Conservation (phyloP, 345 rosid species). For the Eucalyptus regnans region DNA sequence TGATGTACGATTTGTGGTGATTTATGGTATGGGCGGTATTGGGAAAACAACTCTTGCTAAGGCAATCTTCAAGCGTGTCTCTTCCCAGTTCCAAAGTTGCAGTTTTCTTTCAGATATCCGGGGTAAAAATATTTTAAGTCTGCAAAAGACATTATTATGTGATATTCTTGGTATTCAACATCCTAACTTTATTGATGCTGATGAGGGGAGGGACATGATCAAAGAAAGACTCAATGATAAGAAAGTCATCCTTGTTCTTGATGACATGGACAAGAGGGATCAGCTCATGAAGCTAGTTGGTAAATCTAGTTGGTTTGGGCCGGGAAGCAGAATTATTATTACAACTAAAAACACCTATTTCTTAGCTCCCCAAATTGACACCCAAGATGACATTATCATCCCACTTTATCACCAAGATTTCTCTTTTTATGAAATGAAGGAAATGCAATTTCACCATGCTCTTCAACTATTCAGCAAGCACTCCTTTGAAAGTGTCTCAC, state of each 20-base stretch:
- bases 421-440: not conserved
- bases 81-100: not conserved
- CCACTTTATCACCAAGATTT: not conserved
- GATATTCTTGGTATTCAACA: not conserved
- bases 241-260: not conserved
- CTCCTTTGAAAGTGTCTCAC: not conserved
- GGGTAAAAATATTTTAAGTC: accelerated
- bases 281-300: not conserved
- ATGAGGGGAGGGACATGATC: accelerated
- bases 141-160: not conserved
- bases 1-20: not conserved
- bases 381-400: accelerated
- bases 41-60: not conserved
- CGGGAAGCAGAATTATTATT: not conserved
- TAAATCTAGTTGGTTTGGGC: not conserved
- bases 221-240: accelerated
- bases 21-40: not conserved
- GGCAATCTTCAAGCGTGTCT: not conserved
- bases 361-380: not conserved
- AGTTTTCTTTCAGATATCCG: not conserved
- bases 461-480: not conserved
- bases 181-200: accelerated
- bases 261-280: not conserved
- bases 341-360: not conserved
- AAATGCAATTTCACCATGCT: not conserved